Evolutionary conservation across 805 yeast genomes (phyloP), one percentile per base, ranked within the genome.

Genomic region (Tanozyma kutaoensis): DNA sequence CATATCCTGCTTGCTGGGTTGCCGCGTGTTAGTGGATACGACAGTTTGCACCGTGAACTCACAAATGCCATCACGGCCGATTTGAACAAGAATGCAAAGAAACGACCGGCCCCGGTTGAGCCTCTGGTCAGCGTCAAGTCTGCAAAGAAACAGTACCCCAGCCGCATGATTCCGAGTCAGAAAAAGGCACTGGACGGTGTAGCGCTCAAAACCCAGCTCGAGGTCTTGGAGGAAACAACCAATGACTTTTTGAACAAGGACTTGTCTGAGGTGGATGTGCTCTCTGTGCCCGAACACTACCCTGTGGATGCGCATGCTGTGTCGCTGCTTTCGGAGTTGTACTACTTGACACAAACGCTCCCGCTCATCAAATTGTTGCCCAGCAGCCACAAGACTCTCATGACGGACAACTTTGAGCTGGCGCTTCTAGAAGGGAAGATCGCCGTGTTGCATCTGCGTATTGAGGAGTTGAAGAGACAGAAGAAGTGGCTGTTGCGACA

Each of bases 401-500:
- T 85, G 18, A 80, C 97, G 0, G 88, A 82, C 27, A 72, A 80
- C 30, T 91, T 72, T 52, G 93, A 84, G 43, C 69, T 78, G 40
- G 81, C 94, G 0, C 56, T 86, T 19, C 68, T 82, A 10, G 98
- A 91, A 45, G 95, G 95, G 3, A 79, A 86, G 45, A 74, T 88
- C 3, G 81, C 93, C 0, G 95, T 85, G 8, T 72, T 84, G 12
- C 79, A 84, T 40, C 78, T 93, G 2, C 63, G 97, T 34, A 86
- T 91, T 25, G 97, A 88, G 44, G 97, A 88, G 47, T 61, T 91
- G 35, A 82, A 84, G 47, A 62, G 93, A 25, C 76, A 77, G 31
- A 79, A 81, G 2, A 74, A 80, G 40, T 91, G 98, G 97, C 76
- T 94, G 14, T 57, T 91, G 28, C 64, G 93, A 28, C 98, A 91